These are phyloP conservation scores for Kalanchoe fedtschenkoi DNA, from an alignment of 164 flowering plant genomes.

Conservation along the genomic window DNA sequence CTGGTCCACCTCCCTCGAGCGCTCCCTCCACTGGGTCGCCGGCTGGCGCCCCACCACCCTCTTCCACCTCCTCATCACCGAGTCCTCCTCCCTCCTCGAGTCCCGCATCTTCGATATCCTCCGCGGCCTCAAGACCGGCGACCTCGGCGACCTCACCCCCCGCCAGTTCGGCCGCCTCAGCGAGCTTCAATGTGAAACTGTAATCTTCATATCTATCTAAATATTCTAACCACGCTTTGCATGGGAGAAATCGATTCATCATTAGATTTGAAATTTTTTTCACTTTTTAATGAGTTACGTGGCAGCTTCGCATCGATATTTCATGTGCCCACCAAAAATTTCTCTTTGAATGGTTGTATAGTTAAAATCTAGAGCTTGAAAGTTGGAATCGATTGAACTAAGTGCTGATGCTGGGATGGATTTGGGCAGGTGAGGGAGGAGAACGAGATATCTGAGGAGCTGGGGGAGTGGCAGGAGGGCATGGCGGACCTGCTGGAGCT, in stretches of 20 bases:
- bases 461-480: constrained; percentile 57
- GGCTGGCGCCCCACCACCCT: constrained; percentile 74
- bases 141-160: constrained; percentile 58
- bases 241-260: too few species aligned
- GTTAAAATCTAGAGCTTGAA: too few species aligned
- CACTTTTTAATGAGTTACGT: too few species aligned
- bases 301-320: too few species aligned
- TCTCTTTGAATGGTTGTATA: too few species aligned
- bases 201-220: too few species aligned
- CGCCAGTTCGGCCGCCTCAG: constrained; percentile 45
- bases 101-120: constrained; percentile 47
- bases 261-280: too few species aligned
- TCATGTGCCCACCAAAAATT: too few species aligned
- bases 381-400: too few species aligned
- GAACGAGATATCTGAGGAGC: constrained; percentile 45
- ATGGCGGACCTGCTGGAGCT: constrained; percentile 21
- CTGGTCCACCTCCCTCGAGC: constrained; percentile 56
- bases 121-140: constrained; percentile 48
- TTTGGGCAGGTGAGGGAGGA: constrained; percentile 38
- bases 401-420: too few species aligned
- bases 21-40: constrained; percentile 62
- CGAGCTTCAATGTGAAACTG: constrained; percentile 58
- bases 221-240: too few species aligned
- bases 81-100: constrained; percentile 51
- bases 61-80: constrained; percentile 64